Evolutionary conservation across 1,284 basidiomycete genomes (phyloP).

Genomic region (Papiliotrema terrestris): DNA sequence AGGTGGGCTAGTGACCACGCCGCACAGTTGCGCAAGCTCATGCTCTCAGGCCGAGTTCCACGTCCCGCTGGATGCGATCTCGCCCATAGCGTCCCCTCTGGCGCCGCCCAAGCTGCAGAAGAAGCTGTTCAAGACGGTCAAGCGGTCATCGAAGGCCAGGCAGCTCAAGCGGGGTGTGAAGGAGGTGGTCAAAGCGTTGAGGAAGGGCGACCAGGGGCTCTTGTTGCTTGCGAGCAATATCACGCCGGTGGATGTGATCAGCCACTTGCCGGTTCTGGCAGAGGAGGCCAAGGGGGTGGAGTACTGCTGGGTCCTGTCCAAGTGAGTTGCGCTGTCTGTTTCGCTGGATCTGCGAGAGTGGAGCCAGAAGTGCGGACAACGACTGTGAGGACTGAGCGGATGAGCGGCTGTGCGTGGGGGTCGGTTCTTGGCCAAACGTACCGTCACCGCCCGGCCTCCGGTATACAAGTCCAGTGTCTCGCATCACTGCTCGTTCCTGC

Average conservation of each 20-base stretch:
- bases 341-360: no score
- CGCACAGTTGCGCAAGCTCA: neutral
- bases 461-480: no score
- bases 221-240: conserved; percentile 95
- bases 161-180: conserved; percentile 94
- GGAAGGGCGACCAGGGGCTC: conserved; percentile 92
- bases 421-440: no score
- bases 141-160: conserved; percentile 85
- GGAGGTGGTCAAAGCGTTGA: conserved; percentile 91
- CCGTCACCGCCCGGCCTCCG: no score
- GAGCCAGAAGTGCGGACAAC: no score
- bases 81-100: conserved; percentile 83
- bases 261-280: conserved; percentile 88
- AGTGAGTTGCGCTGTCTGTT: conserved; percentile 31
- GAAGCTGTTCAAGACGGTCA: conserved; percentile 88
- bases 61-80: conserved; percentile 76
- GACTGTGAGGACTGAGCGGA: no score
- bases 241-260: conserved; percentile 96
- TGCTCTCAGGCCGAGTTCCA: conserved; percentile 50
- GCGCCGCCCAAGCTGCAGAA: conserved; percentile 88
- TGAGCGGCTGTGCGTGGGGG: no score
- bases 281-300: conserved; percentile 87
- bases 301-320: conserved; percentile 62
- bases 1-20: conserved; percentile 31
- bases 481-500: no score